Percentiles rank a stretch among this genome's conserved stretches.
Evolutionary conservation across 352 stramenopile genomes (phyloP).

Genomic region (Phytophthora kernoviae): DNA sequence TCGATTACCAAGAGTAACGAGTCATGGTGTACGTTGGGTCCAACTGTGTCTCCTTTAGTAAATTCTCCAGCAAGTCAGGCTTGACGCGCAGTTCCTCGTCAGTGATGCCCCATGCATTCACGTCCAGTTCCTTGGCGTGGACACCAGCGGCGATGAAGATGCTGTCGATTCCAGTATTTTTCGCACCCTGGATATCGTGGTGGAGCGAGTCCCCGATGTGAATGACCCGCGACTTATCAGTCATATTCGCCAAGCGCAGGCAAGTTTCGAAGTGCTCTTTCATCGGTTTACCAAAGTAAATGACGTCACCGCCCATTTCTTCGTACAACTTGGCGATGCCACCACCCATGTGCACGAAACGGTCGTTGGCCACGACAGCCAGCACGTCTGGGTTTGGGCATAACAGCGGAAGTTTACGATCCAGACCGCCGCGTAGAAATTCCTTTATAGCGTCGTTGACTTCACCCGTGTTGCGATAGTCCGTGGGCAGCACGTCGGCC

Average conservation of each 20-base stretch:
- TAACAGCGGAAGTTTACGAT: constrained; percentile 72
- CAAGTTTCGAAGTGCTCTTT: constrained; percentile 78
- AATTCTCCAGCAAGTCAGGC: constrained; percentile 25
- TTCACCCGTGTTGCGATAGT: constrained; percentile 51
- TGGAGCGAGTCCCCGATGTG: constrained; percentile 75
- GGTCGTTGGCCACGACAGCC: constrained; percentile 62
- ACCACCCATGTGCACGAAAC: constrained; percentile 62
- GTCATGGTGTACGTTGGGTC: constrained; percentile 36
- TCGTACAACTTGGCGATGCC: constrained; percentile 88
- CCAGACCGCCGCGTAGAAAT: constrained; percentile 57
- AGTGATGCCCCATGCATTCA: constrained; percentile 31
- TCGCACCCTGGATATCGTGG: constrained; percentile 66
- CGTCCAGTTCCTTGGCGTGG: constrained; percentile 50
- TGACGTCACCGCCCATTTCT: constrained; percentile 65
- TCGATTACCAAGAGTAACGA: constrained; percentile 41
- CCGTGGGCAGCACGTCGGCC: constrained; percentile 37
- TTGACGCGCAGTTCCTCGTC: constrained; percentile 34
- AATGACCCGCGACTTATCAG: constrained; percentile 42
- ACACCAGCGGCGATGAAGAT: constrained; percentile 69
- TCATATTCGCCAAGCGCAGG: constrained; percentile 38
- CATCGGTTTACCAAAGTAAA: constrained; percentile 89
- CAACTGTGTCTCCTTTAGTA: constrained; percentile 29
- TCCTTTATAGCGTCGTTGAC: constrained; percentile 39
- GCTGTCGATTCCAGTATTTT: constrained; percentile 51
- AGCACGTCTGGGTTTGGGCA: constrained; percentile 91